Percentiles rank a stretch among this genome's conserved stretches.
These are phyloP conservation scores for Trametes sanguinea DNA, from an alignment of 768 basidiomycete species.

Conservation along the genomic window DNA sequence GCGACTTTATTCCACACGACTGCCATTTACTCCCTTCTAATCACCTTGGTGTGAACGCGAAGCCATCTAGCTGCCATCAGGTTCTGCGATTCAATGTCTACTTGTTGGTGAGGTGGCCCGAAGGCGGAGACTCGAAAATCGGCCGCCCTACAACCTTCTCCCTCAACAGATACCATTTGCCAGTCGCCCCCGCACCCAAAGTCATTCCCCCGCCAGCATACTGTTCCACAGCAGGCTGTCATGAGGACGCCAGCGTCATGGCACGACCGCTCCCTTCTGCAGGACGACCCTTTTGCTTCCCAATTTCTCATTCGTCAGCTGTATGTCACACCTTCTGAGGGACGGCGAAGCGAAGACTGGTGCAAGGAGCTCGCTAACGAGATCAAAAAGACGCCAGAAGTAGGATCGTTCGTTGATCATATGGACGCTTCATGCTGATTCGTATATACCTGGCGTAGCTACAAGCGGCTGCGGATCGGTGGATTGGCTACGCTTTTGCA, in stretches of 20 bases:
- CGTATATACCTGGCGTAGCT: neutral
- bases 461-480: neutral
- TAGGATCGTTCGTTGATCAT: neutral
- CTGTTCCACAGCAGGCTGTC: too few species aligned
- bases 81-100: too few species aligned
- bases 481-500: constrained; percentile 9
- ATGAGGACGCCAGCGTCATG: constrained; percentile 12
- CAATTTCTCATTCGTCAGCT: constrained; percentile 13
- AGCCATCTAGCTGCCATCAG: too few species aligned
- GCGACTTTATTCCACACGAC: too few species aligned
- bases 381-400: neutral
- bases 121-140: too few species aligned
- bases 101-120: too few species aligned
- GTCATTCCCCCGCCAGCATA: too few species aligned
- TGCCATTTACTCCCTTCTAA: too few species aligned
- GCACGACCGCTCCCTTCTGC: constrained; percentile 24
- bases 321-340: neutral
- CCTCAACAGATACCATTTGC: neutral
- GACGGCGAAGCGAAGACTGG: constrained; percentile 5
- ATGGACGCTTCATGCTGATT: neutral
- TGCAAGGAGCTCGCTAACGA: constrained; percentile 3
- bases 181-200: too few species aligned
- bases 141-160: neutral
- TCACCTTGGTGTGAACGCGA: too few species aligned
- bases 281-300: constrained; percentile 28